Conservation (phyloP, 1,284 basidiomycete species). For the Phenoliferia sp. region DNA sequence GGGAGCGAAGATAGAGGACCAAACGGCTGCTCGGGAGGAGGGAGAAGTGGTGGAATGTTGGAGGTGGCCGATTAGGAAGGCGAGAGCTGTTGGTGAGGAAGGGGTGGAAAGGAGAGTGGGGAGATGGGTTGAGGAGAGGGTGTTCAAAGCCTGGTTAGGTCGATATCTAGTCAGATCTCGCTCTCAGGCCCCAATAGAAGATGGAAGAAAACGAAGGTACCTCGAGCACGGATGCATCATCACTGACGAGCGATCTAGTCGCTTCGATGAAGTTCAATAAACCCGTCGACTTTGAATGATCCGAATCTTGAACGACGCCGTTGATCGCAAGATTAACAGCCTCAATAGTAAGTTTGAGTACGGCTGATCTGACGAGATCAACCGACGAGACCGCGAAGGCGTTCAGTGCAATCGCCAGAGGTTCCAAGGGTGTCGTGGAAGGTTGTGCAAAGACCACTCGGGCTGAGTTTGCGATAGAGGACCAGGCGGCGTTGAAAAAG, state of each 20-base stretch:
- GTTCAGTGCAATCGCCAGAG: conserved; percentile 12
- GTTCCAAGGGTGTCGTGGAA: background rate
- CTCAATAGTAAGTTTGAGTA: background rate
- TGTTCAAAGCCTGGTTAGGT: conserved; percentile 11
- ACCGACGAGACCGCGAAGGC: conserved; percentile 3
- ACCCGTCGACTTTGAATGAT: background rate
- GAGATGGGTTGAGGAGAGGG: conserved; percentile 3
- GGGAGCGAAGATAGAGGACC: conserved; percentile 13
- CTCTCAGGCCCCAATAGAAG: no score
- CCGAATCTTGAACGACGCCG: conserved; percentile 4
- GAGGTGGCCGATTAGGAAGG: conserved; percentile 6
- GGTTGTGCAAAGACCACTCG: background rate
- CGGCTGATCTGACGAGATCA: background rate
- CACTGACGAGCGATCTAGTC: background rate
- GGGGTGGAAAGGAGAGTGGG: conserved; percentile 9
- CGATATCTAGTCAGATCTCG: no score
- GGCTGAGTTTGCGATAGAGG: background rate
- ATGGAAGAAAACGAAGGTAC: background rate
- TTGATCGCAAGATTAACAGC: background rate
- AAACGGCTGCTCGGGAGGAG: conserved; percentile 5
- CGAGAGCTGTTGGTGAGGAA: background rate
- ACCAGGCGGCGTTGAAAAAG: conserved; percentile 10
- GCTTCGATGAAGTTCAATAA: conserved; percentile 9
- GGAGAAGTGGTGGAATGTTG: conserved; percentile 7
- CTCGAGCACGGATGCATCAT: background rate